Evolutionary conservation across 192 early-diverging fungal genomes (phyloP), one percentile per base, ranked within the genome.

Genomic region (Diversispora eburnea): DNA sequence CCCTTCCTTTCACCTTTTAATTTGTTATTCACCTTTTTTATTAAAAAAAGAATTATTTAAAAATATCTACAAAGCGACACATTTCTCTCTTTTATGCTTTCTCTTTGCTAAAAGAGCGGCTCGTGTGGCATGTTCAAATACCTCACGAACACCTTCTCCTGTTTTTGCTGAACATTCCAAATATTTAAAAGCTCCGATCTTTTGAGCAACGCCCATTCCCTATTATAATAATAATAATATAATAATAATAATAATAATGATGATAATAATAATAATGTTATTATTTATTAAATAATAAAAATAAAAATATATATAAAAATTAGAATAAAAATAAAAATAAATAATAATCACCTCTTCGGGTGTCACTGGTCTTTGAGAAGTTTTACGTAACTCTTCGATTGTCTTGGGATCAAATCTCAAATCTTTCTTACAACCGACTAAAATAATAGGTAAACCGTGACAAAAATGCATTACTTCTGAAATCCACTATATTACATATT

Each of bases 391-490:
- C 70, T 92, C 89, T 54, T 89, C 88, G 67, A 95, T 90, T 20
- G 91, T 90, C 57, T 81, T 78, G 54, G 85, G 84, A 79, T 96
- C 93, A 77, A 91, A 89, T 67, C 94, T 85, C 76, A 96, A 82
- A 84, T 96, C 94, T 80, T 90, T 92, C 83, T 96, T 96, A 80
- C 90, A 91, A 15, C 88, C 93, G 76, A 96, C 91, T 67, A 96
- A 81, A 55, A 95, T 80, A 76, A 94, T 91, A 25, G 94, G 94
- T 25, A 94, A 84, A 65, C 88, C 90, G 51, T 88, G 80, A 75
- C 94, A 96, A 77, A 95, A 94, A 65, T 94, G 91, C 54, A 87
- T 81, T 17, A 94, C 94, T 82, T 95, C 94, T 56, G 90, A 90
- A 70, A 94, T 92, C 94, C 94, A 96, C 91, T 92, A 77, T 70